Evolutionary conservation across 2,329 filamentous ascomycete genomes (phyloP), one percentile per base, ranked within the genome.

Genomic region (Cordyceps farinosa): DNA sequence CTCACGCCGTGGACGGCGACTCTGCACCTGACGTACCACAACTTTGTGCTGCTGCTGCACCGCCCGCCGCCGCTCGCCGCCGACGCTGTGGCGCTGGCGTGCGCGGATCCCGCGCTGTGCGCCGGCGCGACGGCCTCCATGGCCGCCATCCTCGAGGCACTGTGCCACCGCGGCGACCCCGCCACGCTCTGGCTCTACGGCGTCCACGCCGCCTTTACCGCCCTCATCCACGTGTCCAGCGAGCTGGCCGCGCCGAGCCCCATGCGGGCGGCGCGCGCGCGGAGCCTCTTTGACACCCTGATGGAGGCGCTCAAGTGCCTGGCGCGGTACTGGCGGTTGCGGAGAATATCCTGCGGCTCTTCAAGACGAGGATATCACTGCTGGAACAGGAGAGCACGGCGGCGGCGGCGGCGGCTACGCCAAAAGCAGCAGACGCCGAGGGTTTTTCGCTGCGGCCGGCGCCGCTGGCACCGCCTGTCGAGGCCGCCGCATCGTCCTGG

Each of bases 1-100:
- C 67, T 67, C 2, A 67, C 68, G 38, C 66, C 66, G 13, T 76
- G 73, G 74, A 69, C 71, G 51, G 68, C 70, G 4, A 72, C 66
- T 11, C 70, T 76, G 27, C 74, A 76, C 62, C 69, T 76, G 36
- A 72, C 71, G 1, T 76, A 75, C 59, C 74, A 74, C 58, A 73
- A 72, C 64, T 72, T 73, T 40, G 69, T 76, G 32, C 66, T 75
- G n/a, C 68, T 76, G 2, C 70, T 76, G 15, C 74, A 76, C 61
- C 69, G 74, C 3, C 69, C 71, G 5, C 66, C 69, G 1, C 72
- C 73, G 2, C 22, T 45, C 29, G 38, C 27, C 38, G 17, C 36
- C 2, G 59, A 60, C 27, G 45, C n/a, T 5, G 30, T 54, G 27
- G 30, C 48, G 17, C 5, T 17, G 1, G 22, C 42, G 13, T 61